Evolutionary conservation across 108 stramenopile species (phyloP), one percentile per base, ranked within the genome.

Genomic region (Discostella stelligeroides): DNA sequence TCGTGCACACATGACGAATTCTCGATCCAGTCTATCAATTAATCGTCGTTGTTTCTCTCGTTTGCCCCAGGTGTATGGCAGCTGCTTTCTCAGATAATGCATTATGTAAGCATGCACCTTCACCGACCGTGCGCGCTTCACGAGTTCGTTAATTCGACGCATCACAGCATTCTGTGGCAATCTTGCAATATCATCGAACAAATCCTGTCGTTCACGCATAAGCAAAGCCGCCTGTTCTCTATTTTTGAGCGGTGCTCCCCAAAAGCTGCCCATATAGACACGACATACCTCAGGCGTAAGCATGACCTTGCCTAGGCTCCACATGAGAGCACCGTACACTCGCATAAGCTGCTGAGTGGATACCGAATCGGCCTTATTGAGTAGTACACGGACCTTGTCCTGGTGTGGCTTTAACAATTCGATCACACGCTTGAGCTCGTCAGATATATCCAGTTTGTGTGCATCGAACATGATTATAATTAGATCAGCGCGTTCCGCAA

Each of bases 51-150:
- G 98, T 47, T 98, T 98, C 61, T 97, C 95, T 48, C 84, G 50
- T 67, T 96, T 96, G 20, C 98, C 97, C 79, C 85, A 96, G 11
- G 97, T 91, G 51, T 94, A 95, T 34, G 99, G 99, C 78, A 99
- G 89, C 71, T 98, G 97, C 78, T 97, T 96, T 41, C 95, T 83
- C 43, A 99, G 82, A 70, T 98, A 96, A 75, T 97, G 94, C 76
- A 99, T 95, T 65, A 99, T 97, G 78, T 98, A 98, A 7, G 98
- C 97, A 68, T 98, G 99, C 18, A 97, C 97, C 81, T 98, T 98
- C 43, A 98, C 97, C 49, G 90, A 85, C 27, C 99, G 75, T 41
- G 98, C 97, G 24, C 99, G 88, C 67, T 99, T 99, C 41, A 99
- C 98, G 41, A 99, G 76, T 59, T 99, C 99, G 76, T 99, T 99